phyloP scores from a whole-genome alignment of 306 rosid genomes.

The Hippophae rhamnoides region DNA sequence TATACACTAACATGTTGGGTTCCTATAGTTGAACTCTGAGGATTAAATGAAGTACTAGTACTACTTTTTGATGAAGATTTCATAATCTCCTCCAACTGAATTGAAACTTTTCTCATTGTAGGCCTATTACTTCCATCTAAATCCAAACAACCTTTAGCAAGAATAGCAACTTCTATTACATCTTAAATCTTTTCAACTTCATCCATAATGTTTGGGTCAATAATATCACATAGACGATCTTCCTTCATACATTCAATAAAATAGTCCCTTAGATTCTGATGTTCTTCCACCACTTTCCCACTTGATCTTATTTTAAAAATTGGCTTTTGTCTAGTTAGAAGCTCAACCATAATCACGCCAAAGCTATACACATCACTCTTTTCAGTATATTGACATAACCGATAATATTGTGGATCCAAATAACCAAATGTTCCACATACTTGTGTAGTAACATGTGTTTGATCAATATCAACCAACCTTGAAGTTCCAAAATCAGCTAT shows the following conservation, averaged over 20 bases:
- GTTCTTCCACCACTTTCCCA: neutral
- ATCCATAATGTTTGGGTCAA: conserved; percentile 3
- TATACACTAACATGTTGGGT: too few relatives aligned
- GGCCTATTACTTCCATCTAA: conserved; percentile 11
- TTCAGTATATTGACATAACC: conserved; percentile 13
- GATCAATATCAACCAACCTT: conserved; percentile 12
- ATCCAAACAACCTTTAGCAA: conserved; percentile 11
- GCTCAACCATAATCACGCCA: conserved; percentile 20
- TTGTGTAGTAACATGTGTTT: conserved; percentile 17
- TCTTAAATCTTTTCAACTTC: neutral
- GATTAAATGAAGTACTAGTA: too few relatives aligned
- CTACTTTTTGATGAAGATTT: too few relatives aligned
- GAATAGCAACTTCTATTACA: neutral
- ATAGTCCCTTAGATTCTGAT: conserved; percentile 1
- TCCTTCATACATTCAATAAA: neutral
- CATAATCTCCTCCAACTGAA: conserved; percentile 10
- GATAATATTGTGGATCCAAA: conserved; percentile 22
- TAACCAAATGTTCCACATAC: conserved; percentile 24
- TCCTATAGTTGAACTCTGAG: too few relatives aligned
- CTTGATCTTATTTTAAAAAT: neutral
- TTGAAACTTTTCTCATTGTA: conserved; percentile 14
- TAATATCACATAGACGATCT: conserved; percentile 1
- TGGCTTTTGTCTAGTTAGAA: conserved; percentile 12
- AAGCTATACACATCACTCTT: conserved; percentile 22
- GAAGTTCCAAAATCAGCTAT: conserved; percentile 23